phyloP scores from a whole-genome alignment of 768 basidiomycete genomes.

The Floccularia luteovirens region DNA sequence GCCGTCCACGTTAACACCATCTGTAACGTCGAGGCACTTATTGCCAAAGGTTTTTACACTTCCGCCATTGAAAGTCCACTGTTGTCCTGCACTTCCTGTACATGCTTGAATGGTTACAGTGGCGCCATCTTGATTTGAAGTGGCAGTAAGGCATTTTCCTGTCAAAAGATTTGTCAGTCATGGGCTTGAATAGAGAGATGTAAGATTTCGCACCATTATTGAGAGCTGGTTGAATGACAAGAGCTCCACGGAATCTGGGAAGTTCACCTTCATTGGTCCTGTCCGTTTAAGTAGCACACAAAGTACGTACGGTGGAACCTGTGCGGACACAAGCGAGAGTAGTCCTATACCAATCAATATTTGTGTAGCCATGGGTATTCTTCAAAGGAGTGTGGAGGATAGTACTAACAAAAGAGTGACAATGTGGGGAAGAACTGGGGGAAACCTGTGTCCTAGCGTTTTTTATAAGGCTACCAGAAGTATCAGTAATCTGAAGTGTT shows the following conservation, averaged over 20 bases:
- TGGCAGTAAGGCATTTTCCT: conserved; percentile 47
- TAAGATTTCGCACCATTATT: conserved; percentile 21
- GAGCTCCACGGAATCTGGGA: conserved; percentile 30
- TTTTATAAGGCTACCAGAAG: no score
- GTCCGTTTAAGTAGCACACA: not conserved
- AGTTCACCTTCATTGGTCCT: not conserved
- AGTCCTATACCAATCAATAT: conserved; percentile 9
- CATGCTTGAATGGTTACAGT: conserved; percentile 39
- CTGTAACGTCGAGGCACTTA: conserved; percentile 43
- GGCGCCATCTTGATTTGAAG: conserved; percentile 41
- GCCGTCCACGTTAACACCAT: conserved; percentile 33
- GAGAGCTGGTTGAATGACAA: conserved; percentile 36
- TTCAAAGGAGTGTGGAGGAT: conserved; percentile 12
- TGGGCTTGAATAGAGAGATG: not conserved
- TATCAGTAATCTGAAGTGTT: no score
- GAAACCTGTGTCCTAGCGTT: not conserved
- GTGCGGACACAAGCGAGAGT: conserved; percentile 15
- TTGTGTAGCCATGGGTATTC: conserved; percentile 11
- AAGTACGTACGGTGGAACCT: conserved; percentile 18
- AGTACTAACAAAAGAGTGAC: conserved; percentile 2
- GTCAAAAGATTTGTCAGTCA: not conserved
- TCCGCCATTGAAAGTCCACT: conserved; percentile 39
- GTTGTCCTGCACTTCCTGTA: conserved; percentile 33
- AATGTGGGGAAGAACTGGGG: not conserved
- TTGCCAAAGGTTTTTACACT: conserved; percentile 33